Evolutionary conservation across 2,329 filamentous ascomycete genomes (phyloP).

Genomic region (Colletotrichum agaves): DNA sequence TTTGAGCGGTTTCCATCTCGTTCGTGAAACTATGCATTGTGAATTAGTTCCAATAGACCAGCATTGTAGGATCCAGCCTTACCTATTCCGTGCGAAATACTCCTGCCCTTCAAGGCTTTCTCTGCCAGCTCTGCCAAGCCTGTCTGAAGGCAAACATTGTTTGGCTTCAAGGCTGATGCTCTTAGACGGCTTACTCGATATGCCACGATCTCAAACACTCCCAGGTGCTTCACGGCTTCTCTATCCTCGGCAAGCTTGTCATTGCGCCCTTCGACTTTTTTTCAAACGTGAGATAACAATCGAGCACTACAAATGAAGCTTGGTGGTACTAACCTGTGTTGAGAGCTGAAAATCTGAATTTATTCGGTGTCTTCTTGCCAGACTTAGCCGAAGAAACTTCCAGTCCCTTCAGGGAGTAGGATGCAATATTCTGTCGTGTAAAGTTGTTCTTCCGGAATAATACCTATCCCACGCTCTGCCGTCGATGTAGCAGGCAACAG

Average conservation of each 20-base stretch:
- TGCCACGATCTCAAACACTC: neutral
- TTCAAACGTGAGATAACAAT: neutral
- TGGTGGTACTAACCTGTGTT: neutral
- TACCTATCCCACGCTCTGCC: fast-evolving
- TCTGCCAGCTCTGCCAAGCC: neutral
- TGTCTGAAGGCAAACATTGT: neutral
- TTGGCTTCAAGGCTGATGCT: neutral
- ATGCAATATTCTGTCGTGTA: too few species aligned
- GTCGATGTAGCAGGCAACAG: neutral
- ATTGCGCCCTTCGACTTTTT: neutral
- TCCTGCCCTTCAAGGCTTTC: conserved; percentile 13
- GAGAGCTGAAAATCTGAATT: neutral
- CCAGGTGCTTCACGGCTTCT: neutral
- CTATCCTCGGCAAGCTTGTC: neutral
- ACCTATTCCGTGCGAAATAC: neutral
- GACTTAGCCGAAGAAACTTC: fast-evolving
- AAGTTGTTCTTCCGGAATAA: too few species aligned
- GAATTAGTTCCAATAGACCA: neutral
- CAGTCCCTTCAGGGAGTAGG: neutral
- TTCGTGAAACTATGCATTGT: neutral
- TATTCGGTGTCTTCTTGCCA: fast-evolving
- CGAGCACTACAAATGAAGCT: fast-evolving
- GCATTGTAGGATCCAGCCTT: neutral
- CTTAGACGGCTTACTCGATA: neutral
- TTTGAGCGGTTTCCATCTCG: neutral